Evolutionary conservation across 495 filamentous ascomycete species (phyloP), one percentile per base, ranked within the genome.

Genomic region (Cudoniella acicularis): DNA sequence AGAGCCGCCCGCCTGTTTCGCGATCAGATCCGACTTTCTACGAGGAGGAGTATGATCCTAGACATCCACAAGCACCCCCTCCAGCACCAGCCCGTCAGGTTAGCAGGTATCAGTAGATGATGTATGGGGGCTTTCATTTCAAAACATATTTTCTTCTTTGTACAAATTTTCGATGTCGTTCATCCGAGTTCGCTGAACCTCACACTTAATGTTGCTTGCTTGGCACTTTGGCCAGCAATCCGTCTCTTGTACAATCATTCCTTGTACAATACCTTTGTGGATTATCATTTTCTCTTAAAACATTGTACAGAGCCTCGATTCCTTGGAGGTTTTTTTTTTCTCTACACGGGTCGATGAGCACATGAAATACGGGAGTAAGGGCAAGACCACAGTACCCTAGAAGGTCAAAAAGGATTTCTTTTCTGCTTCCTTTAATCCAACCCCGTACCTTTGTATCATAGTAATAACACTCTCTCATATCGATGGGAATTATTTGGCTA

Each of bases 1-100:
- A 64, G 43, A 54, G 21, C 54, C 59, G 57, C 8, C 52, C 52
- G 21, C 30, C 58, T 10, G 53, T 53, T 11, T 58, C 64, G 48
- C 56, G 69, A 55, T 41, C 52, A 25, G 65, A 70, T 23, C 53
- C 63, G 16, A 52, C 57, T 11, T 71, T 68, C 30, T 36, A 4
- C 52, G 61, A 65, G 24, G 73, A 75, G 49, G 74, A 75, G 60
- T 77, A 77, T 57, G 75, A 77, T 57, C 74, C 75, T 25, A 64
- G 60, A 54, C 57, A 67, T 45, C 66, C 62, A 11, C 61, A 30
- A 20, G 18, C 47, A 27, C 60, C 56, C 9, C 59, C 59, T 51
- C 40, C 52, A 46, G 53, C 52, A 4, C 59, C 63, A 40, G 40
- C 51, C 24, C 63, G 55, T 26, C 59, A 65, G 30, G 50, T n/a